Evolutionary conservation across 805 yeast species (phyloP).

Genomic region (Candida nanaspora): DNA sequence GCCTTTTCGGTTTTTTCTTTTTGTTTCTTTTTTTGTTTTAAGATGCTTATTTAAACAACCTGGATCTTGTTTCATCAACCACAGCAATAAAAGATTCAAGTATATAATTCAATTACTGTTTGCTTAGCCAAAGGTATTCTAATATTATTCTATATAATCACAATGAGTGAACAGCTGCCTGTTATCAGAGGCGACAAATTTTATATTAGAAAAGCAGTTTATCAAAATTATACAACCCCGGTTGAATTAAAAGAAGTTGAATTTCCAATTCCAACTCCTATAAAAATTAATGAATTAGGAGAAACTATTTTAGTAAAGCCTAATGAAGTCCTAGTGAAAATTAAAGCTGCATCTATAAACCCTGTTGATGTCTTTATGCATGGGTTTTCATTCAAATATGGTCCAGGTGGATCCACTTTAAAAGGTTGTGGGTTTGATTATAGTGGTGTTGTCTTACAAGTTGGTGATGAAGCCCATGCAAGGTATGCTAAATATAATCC

Average conservation of each 20-base stretch:
- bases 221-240: conserved; percentile 7
- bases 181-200: conserved; percentile 6
- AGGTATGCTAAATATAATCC: not conserved
- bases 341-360: conserved; percentile 13
- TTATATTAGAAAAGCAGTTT: conserved; percentile 9
- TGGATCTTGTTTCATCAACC: too few species aligned
- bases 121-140: too few species aligned
- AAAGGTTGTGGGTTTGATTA: conserved; percentile 18
- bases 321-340: conserved; percentile 11
- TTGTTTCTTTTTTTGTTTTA: too few species aligned
- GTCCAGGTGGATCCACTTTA: conserved; percentile 4
- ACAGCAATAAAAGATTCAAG: too few species aligned
- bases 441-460: conserved; percentile 15
- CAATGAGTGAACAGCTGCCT: too few species aligned
- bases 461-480: conserved; percentile 9
- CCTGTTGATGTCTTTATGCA: conserved; percentile 15
- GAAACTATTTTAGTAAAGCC: not conserved
- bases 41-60: too few species aligned
- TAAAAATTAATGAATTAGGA: not conserved
- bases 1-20: too few species aligned
- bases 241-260: conserved; percentile 2
- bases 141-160: too few species aligned
- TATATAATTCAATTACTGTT: too few species aligned
- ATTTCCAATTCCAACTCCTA: conserved; percentile 1
- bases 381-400: conserved; percentile 3